Conservation (phyloP, 2,329 filamentous ascomycete species). For the Talaromyces piceae region DNA sequence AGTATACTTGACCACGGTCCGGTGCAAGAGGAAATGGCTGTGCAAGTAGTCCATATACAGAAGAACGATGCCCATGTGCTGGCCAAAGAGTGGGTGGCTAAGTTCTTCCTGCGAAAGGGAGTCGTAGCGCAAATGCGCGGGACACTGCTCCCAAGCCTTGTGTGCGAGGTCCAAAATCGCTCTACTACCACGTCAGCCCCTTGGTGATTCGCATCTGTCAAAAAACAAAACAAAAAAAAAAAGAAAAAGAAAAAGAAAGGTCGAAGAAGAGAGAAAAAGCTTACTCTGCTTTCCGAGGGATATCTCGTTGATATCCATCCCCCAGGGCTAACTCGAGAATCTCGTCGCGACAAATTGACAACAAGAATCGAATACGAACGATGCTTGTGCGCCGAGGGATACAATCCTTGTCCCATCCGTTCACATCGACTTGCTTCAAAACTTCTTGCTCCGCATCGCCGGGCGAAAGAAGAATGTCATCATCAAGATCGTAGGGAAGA, state of each 20-base stretch:
- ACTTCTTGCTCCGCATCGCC: slow-evolving; percentile 9
- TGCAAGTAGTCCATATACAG: slow-evolving; percentile 30
- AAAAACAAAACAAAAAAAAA: background rate
- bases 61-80: slow-evolving; percentile 13
- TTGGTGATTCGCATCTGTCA: too few relatives aligned
- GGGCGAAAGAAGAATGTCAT: slow-evolving; percentile 17
- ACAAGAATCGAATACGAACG: slow-evolving; percentile 16
- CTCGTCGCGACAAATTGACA: slow-evolving; percentile 18
- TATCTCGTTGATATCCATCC: slow-evolving; percentile 15
- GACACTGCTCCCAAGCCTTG: slow-evolving; percentile 15
- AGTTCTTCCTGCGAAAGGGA: slow-evolving; percentile 12
- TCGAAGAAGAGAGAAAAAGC: background rate
- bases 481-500: slow-evolving; percentile 22
- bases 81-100: slow-evolving; percentile 8
- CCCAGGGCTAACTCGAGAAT: slow-evolving; percentile 15
- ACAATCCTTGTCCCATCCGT: slow-evolving; percentile 18
- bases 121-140: slow-evolving; percentile 15
- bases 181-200: background rate
- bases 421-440: slow-evolving; percentile 13
- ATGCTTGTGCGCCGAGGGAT: slow-evolving; percentile 14
- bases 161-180: slow-evolving; percentile 15
- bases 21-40: slow-evolving; percentile 27
- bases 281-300: slow-evolving; percentile 10
- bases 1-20: slow-evolving; percentile 26
- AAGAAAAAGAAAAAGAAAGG: background rate